Base-by-base conservation (phyloP, 768 basidiomycete genomes). In the Baorangia bicolor region DNA sequence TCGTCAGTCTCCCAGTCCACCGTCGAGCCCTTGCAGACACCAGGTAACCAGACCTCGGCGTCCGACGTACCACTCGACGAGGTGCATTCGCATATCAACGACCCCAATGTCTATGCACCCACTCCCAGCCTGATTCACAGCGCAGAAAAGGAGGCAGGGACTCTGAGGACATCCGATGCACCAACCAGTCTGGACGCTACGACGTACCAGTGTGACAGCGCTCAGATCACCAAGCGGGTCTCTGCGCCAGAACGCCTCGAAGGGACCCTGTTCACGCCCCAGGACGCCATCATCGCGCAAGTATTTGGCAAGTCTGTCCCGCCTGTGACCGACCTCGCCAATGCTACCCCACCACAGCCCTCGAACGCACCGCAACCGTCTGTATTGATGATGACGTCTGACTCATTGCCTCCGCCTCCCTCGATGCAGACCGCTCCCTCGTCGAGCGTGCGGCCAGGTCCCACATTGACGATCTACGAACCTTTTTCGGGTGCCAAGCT, bases 281-380 rank as follows among this genome's bases (percentile, higher is more conserved):
- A 89, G 62, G 87, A 89, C 68, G 77, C 76, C 21, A 69, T 84
- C 47, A 68, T 89, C n/a, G 78, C 81, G 30, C 80, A 81, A 51
- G 73, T 65, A 49, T 50, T 68, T 20, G 55, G 63, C 41, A 60
- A 41, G 31, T 57, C 59, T 10, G 35, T 38, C 30, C 44, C 37
- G 20, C 50, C 57, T 11, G 38, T 40, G 38, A 28, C 53, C 3
- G 51, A 64, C 40, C 21, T 39, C 6, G 14, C 16, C 4, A 50
- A 18, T 33, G 13, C 27, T 1, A 42, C 55, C n/a, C 20, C 53
- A 23, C 47, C 57, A 14, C 44, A 44, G 16, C 50, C 44, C 16
- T 49, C 55, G 40, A 48, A 21, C 11, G 40, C 37, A 6, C 58
- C 43, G n/a, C 66, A 57, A 3, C 59, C 57, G 2, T 51, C 66